Base-by-base conservation (phyloP, 2,329 filamentous ascomycete species). In the Xylaria sp. region DNA sequence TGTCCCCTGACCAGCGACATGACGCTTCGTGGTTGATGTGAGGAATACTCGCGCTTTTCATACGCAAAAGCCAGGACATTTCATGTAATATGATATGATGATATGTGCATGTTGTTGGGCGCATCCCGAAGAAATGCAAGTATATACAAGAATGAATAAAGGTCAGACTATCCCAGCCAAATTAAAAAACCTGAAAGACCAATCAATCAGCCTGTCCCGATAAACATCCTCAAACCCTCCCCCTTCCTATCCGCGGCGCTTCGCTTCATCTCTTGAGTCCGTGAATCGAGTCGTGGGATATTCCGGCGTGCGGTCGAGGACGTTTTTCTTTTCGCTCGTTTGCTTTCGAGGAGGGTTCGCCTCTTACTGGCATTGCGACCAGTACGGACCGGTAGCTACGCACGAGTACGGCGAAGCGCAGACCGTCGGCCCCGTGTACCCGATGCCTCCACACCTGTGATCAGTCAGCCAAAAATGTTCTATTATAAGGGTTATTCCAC, bases 351-450 rank as follows among this genome's bases (percentile, higher is more conserved):
- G 23, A 32, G n/a, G 25, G 41, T 25, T 41, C 41, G 44, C n/a
- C 18, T 13, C 23, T 65, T 72, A 79, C 66, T 77, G 61, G 70
- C 80, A 82, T 54, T 78, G 73, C 2, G 80, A 76, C 79, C 79
- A 81, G 75, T 77, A 81, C 5, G 71, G 68, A 44, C 78, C 72
- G 7, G 66, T 44, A 9, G 48, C 52, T 6, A 78, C 74, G 65
- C 80, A 81, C 15, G 50, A 73, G 71, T 77, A 80, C 5, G 78
- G 78, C 39, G 77, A 57, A 39, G 69, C 65, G 62, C 80, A 82
- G 23, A 73, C 62, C 13, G 79, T 81, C 58, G 78, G 63, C 0
- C 80, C 81, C 5, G 72, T 75, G 62, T 80, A 81, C 1, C 75
- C 78, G 5, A 62, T 66, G 3, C 80, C 81, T 44, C 80, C 81